phyloP scores from a whole-genome alignment of 2,329 filamentous ascomycete species.

The Penicillium sp. region DNA sequence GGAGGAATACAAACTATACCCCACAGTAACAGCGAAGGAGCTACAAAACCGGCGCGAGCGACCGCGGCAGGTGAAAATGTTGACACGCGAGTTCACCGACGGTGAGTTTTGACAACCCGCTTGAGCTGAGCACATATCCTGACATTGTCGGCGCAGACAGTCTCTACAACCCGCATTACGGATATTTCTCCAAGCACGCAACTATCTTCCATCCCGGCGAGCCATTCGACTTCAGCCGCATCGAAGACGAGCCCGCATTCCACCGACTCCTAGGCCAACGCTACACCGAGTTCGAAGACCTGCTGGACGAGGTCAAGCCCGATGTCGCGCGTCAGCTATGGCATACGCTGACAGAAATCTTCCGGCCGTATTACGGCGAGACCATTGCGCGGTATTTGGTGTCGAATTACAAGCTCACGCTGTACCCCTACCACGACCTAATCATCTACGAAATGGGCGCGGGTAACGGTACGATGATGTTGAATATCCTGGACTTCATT shows the following conservation, averaged over 20 bases:
- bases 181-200: constrained; percentile 93
- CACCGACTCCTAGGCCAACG: constrained; percentile 68
- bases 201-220: constrained; percentile 92
- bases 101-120: constrained; percentile 49
- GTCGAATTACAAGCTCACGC: constrained; percentile 88
- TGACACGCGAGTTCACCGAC: constrained; percentile 95
- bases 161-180: constrained; percentile 89
- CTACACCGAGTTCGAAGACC: constrained; percentile 87
- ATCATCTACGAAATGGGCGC: constrained; percentile 99
- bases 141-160: constrained; percentile 58
- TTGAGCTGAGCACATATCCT: neutral
- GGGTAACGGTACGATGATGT: constrained; percentile 94
- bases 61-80: constrained; percentile 88
- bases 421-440: constrained; percentile 93
- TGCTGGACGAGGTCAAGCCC: constrained; percentile 66
- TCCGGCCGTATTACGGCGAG: constrained; percentile 94
- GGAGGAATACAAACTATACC: constrained; percentile 76
- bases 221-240: constrained; percentile 78
- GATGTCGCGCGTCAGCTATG: constrained; percentile 84
- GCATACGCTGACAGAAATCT: constrained; percentile 97
- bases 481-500: constrained; percentile 96
- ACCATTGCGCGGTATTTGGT: constrained; percentile 94
- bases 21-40: constrained; percentile 77
- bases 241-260: constrained; percentile 83
- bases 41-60: constrained; percentile 68